Conservation (phyloP, 441 rosid species). For the Syzygium malaccense region DNA sequence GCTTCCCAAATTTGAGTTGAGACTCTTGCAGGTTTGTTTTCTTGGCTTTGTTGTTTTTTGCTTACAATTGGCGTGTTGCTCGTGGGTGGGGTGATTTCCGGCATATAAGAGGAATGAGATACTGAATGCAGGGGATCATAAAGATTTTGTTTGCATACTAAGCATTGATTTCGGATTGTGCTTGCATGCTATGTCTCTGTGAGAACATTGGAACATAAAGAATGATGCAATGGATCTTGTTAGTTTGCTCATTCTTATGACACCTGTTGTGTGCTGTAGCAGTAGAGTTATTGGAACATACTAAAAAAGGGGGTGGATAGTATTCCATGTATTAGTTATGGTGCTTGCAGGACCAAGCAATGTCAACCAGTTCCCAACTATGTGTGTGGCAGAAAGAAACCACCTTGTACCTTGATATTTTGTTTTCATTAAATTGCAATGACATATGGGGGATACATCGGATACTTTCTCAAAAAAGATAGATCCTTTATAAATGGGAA, state of each 20-base stretch:
- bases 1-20: constrained; percentile 55
- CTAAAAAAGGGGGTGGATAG: background rate
- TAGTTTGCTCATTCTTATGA: background rate
- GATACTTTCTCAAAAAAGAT: background rate
- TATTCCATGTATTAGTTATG: background rate
- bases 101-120: background rate
- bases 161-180: background rate
- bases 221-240: background rate
- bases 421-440: background rate
- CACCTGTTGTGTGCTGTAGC: background rate
- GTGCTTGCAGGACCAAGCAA: background rate
- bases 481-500: background rate
- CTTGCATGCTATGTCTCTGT: background rate
- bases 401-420: background rate
- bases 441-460: background rate
- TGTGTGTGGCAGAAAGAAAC: background rate
- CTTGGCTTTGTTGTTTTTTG: background rate
- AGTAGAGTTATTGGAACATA: background rate
- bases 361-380: background rate
- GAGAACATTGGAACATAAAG: background rate
- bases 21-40: constrained; percentile 55
- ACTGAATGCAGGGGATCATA: background rate
- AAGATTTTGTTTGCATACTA: background rate
- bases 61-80: background rate
- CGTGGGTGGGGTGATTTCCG: background rate